A percentile compares a stretch with the other conserved stretches of the same genome.
These are phyloP conservation scores for Volvox reticuliferus DNA, from an alignment of 139 green algal species.

Conservation along the genomic window DNA sequence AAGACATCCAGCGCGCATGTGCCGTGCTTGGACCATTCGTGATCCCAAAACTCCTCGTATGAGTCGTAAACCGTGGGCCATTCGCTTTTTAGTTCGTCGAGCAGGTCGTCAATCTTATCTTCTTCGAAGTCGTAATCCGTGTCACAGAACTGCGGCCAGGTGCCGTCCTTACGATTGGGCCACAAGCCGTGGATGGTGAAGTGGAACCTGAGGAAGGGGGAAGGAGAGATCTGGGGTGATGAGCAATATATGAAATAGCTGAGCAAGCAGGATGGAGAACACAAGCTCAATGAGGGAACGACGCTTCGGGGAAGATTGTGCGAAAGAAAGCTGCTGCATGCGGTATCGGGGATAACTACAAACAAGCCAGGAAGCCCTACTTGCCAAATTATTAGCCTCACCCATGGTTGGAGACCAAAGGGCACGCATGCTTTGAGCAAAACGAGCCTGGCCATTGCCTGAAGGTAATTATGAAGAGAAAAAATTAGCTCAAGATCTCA, in stretches of 20 bases:
- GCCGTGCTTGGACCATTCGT: constrained; percentile 79
- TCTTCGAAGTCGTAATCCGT: constrained; percentile 42
- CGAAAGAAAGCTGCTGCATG: no score
- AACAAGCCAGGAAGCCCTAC: no score
- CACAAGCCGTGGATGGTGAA: constrained; percentile 87
- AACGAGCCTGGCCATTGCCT: constrained; percentile 17
- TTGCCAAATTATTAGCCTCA: background rate
- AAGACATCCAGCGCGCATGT: constrained; percentile 69
- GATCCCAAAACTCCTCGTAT: constrained; percentile 63
- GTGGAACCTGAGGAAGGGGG: constrained; percentile 47
- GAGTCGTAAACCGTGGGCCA: constrained; percentile 51
- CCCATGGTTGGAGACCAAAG: background rate
- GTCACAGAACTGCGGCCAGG: constrained; percentile 73
- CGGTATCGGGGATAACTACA: no score
- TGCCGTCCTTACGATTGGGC: constrained; percentile 76
- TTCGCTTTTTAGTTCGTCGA: constrained; percentile 32
- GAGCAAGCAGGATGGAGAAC: no score
- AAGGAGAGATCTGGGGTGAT: background rate
- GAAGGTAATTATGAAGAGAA: background rate
- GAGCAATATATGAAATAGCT: no score
- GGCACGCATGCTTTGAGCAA: constrained; percentile 7
- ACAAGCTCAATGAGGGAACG: no score
- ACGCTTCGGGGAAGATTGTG: no score
- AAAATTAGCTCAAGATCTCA: background rate
- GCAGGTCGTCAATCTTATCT: constrained; percentile 36